Evolutionary conservation across 1,139 yeast genomes (phyloP).

Genomic region (Candida neerlandica): DNA sequence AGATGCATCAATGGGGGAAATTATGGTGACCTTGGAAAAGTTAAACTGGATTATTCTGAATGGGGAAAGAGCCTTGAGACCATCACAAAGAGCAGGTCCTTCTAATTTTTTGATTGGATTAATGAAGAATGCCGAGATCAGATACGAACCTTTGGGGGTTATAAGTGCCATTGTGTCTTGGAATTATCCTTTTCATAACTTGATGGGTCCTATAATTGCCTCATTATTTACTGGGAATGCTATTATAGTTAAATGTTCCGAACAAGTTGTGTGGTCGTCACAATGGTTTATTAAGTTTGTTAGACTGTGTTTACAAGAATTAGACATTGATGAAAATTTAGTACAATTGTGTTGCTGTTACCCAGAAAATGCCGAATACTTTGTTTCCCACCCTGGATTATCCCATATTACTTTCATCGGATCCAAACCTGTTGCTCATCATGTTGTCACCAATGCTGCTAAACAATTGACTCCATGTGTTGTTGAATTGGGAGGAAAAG

Average conservation of each 20-base stretch:
- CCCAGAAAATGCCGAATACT: slow-evolving; percentile 84
- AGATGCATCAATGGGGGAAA: slow-evolving; percentile 96
- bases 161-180: slow-evolving; percentile 92
- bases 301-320: slow-evolving; percentile 66
- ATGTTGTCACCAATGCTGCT: slow-evolving; percentile 81
- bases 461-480: slow-evolving; percentile 87
- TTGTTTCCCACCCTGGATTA: slow-evolving; percentile 80
- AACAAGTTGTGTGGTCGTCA: slow-evolving; percentile 94
- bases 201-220: slow-evolving; percentile 90
- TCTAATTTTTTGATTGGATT: slow-evolving; percentile 64
- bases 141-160: slow-evolving; percentile 90
- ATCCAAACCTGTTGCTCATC: slow-evolving; percentile 90
- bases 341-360: slow-evolving; percentile 81
- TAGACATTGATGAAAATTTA: slow-evolving; percentile 76
- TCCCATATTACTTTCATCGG: slow-evolving; percentile 94
- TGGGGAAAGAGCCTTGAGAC: slow-evolving; percentile 71
- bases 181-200: slow-evolving; percentile 95
- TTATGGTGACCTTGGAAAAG: slow-evolving; percentile 90
- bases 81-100: slow-evolving; percentile 85
- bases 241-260: slow-evolving; percentile 89
- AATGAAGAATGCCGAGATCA: slow-evolving; percentile 90
- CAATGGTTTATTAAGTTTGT: slow-evolving; percentile 72
- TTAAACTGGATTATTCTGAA: slow-evolving; percentile 84
- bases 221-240: slow-evolving; percentile 90
- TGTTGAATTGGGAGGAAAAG: slow-evolving; percentile 95